These are phyloP conservation scores for Lophiotrema nucula DNA, from an alignment of 495 filamentous ascomycete species.

Conservation along the genomic window DNA sequence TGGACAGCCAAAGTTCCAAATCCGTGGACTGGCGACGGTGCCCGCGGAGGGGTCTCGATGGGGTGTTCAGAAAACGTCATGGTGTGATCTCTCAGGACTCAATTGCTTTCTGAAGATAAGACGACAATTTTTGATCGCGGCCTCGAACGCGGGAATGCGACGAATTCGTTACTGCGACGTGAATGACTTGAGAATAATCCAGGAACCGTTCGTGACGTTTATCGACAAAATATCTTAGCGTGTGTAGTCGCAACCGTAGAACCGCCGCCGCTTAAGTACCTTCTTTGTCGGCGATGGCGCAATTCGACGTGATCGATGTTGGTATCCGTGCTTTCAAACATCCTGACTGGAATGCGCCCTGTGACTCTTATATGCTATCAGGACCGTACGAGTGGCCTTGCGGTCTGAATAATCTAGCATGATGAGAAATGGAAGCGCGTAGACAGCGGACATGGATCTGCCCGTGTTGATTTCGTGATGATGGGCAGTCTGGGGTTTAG, in stretches of 20 bases:
- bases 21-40: conserved; percentile 59
- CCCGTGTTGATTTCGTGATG: not conserved
- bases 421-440: conserved; percentile 14
- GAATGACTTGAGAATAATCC: no score
- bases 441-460: not conserved
- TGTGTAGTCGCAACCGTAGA: not conserved
- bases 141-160: no score
- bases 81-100: not conserved
- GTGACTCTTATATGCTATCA: no score
- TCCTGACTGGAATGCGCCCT: no score
- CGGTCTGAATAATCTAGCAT: conserved; percentile 5
- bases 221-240: conserved; percentile 1
- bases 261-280: no score
- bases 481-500: not conserved
- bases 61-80: conserved; percentile 47
- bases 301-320: conserved; percentile 2
- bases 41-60: conserved; percentile 58
- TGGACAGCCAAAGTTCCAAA: conserved; percentile 96
- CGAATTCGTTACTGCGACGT: no score
- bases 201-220: not conserved
- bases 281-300: conserved; percentile 20
- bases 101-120: no score
- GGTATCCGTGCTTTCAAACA: no score
- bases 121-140: no score
- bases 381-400: no score